Base-by-base conservation (phyloP, 352 stramenopile species). In the Phytophthora brassicae region DNA sequence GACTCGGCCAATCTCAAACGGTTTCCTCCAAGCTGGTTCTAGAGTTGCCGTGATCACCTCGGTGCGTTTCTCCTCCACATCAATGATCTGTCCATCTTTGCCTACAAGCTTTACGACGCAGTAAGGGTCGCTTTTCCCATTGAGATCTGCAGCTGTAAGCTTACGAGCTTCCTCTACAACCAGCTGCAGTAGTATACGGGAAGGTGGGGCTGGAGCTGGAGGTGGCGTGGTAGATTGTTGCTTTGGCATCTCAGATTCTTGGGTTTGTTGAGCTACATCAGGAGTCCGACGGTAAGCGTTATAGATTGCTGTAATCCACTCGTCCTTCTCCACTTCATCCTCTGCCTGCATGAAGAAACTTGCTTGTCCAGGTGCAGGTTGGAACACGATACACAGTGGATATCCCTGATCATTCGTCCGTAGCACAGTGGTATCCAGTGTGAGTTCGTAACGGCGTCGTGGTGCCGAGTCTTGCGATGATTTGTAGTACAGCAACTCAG, bases 121-220 rank as follows among this genome's bases (percentile, higher is more conserved):
- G 57, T 86, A 90, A 22, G 84, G 82, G 38, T 94, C 84, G 29
- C 82, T 92, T 49, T 86, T 82, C 1, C 77, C 81, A 29, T 82
- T 86, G 12, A 81, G 56, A 48, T 94, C 84, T 2, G 70, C 77
- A 4, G 74, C 72, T 24, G 70, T 67, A 8, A 94, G 67, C 1
- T 78, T 80, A 17, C 64, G 69, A 2, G 84, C 84, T 38, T 76
- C 66, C 11, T 87, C 67, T 1, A 94, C 67, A 42, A 66, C 73
- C 24, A 92, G 31, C 14, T 81, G 63, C 2, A 94, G 54, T 17
- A 89, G 24, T 17, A 89, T 74, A 0, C 74, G 71, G 3, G 73
- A 60, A 8, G 66, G 48, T 4, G 45, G 49, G 14, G 58, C 45
- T 29, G 54, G n/a, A 12, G 53, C 24, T 9, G 45, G 56, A 7